Conservation (phyloP, 2,329 filamentous ascomycete species). For the Phoma herbarum region DNA sequence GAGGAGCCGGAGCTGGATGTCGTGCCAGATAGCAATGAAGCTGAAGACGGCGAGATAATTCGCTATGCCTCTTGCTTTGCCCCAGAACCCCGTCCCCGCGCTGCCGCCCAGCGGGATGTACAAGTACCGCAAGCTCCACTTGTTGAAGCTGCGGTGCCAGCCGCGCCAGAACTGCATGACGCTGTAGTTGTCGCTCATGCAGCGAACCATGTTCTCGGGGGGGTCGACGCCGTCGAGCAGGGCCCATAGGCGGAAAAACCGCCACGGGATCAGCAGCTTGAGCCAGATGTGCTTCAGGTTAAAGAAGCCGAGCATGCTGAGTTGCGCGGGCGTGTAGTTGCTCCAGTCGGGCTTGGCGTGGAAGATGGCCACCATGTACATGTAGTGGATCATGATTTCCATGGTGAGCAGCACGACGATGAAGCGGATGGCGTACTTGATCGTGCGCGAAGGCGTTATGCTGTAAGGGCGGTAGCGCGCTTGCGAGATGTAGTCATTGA, state of each 20-base stretch:
- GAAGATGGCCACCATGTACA: constrained; percentile 93
- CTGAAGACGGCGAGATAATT: constrained; percentile 91
- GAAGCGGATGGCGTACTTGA: constrained; percentile 86
- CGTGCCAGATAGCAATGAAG: constrained; percentile 97
- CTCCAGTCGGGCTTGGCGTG: constrained; percentile 82
- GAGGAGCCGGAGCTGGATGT: constrained; percentile 87
- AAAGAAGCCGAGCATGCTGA: constrained; percentile 91
- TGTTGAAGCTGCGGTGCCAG: constrained; percentile 96
- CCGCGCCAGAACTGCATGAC: constrained; percentile 91
- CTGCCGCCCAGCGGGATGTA: constrained; percentile 89
- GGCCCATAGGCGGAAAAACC: constrained; percentile 98
- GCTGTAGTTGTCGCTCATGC: constrained; percentile 94
- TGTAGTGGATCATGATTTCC: constrained; percentile 85
- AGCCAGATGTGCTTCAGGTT: constrained; percentile 98
- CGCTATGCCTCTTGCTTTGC: constrained; percentile 67
- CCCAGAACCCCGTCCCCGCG: constrained; percentile 44
- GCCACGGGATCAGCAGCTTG: constrained; percentile 94
- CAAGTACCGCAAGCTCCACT: constrained; percentile 92
- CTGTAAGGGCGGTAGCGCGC: constrained; percentile 75
- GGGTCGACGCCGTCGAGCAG: constrained; percentile 91
- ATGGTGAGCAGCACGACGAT: constrained; percentile 81
- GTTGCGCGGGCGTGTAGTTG: constrained; percentile 83
- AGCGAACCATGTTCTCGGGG: constrained; percentile 97
- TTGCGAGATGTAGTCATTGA: constrained; percentile 97
- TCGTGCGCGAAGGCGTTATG: constrained; percentile 73